phyloP scores from a whole-genome alignment of 140 eudicot species.

The Cichorium intybus region DNA sequence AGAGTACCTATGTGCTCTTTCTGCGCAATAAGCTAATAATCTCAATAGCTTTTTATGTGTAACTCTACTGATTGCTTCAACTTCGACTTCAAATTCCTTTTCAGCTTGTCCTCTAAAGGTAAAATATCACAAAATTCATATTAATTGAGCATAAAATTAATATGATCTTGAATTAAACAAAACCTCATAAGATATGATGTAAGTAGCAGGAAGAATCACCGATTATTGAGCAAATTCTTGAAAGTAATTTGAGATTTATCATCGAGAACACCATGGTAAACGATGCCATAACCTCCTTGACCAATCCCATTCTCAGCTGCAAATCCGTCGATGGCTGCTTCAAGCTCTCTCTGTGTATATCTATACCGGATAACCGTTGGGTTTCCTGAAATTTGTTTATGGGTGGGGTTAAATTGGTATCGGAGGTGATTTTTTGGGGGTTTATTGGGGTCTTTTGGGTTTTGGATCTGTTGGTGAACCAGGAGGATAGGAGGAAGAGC shows the following conservation, averaged over 20 bases:
- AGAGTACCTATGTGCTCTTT: conserved; percentile 73
- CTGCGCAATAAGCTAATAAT: conserved; percentile 68
- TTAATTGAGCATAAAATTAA: neutral
- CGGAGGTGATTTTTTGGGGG: conserved; percentile 11
- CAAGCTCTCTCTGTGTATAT: conserved; percentile 66
- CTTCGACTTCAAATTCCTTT: conserved; percentile 73
- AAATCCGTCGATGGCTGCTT: conserved; percentile 55
- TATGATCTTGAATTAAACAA: too few relatives aligned
- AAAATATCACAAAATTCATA: neutral
- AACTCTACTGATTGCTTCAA: conserved; percentile 72
- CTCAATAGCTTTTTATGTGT: conserved; percentile 64
- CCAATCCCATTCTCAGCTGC: conserved; percentile 66
- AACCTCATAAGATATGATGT: neutral
- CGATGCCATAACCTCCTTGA: conserved; percentile 82
- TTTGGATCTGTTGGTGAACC: conserved; percentile 47
- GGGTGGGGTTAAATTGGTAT: conserved; percentile 6
- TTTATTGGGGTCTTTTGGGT: neutral
- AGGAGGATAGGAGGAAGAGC: conserved; percentile 58
- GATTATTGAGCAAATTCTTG: conserved; percentile 57
- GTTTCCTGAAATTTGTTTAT: neutral
- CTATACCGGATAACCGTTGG: conserved; percentile 15
- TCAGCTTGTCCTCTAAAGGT: conserved; percentile 69
- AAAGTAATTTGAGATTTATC: conserved; percentile 52
- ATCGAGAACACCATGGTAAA: conserved; percentile 51
- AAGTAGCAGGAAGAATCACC: conserved; percentile 19